Base-by-base conservation (phyloP, 352 stramenopile genomes). In the Pythium vanterpoolii region DNA sequence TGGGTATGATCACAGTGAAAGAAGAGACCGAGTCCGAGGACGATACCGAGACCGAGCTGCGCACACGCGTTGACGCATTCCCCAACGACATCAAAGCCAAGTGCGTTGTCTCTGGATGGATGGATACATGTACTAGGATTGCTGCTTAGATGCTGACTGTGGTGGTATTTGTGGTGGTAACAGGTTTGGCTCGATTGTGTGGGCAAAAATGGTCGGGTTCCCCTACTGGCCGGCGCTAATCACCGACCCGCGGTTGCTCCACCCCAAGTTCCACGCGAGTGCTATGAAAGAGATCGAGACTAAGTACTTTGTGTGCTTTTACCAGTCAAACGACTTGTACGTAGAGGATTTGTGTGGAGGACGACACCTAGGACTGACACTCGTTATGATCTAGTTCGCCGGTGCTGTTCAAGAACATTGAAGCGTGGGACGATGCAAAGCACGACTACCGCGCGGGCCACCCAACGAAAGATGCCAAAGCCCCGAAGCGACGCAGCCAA, bases 141-240 rank as follows among this genome's bases (percentile, higher is more conserved):
- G 33, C 16, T 18, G 1, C 10, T 4, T 9, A 21, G 14, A 46
- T 0, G n/a, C 13, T 52, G 4, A 46, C 23, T 46, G 42, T 7
- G 10, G 36, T 30, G 14, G 45, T 26, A 5, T 28, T 49, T 42
- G 27, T 43, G 4, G 43, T 27, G 14, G 23, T 45, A 31, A 48
- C 36, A 86, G 79, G 50, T 94, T 87, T 64, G 85, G 85, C 45
- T 60, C 79, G 52, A 84, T 94, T 43, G 79, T 85, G 46, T 94
- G 85, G 85, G 80, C 74, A n/a, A 89, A 86, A 52, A 94, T 94
- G 82, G 71, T 68, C 8, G 76, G 85, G 4, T 94, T 84, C 50
- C 85, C 85, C 36, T 94, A 86, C 68, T 94, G 85, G 85, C 85
- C 85, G 21, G 81, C 71, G 26, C 65, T 93, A 42, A 87, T 94